These are phyloP conservation scores for Mitragyna speciosa DNA, from an alignment of 257 asterid genomes.

Conservation along the genomic window DNA sequence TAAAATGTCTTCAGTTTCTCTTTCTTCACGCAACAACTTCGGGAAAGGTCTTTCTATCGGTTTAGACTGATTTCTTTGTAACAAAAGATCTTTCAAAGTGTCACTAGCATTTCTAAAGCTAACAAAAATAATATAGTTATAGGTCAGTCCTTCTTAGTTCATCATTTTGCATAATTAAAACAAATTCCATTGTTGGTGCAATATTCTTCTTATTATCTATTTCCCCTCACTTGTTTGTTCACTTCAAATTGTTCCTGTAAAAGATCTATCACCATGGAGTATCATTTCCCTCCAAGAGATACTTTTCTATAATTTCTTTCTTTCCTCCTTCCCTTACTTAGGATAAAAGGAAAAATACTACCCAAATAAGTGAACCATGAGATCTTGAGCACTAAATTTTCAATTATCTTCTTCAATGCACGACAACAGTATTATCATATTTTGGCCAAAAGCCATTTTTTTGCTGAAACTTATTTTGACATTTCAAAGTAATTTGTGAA, in stretches of 20 bases:
- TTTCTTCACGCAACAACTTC: slow-evolving; percentile 22
- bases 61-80: slow-evolving; percentile 3
- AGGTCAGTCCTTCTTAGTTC: not conserved
- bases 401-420: not conserved
- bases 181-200: slow-evolving; percentile 5
- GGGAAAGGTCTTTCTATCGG: not conserved
- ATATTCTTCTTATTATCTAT: not conserved
- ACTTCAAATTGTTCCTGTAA: not conserved
- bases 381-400: too few species aligned
- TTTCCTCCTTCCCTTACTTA: not conserved
- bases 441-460: not conserved
- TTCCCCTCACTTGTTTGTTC: not conserved
- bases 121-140: not conserved
- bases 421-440: not conserved
- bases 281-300: too few species aligned
- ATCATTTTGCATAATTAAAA: not conserved
- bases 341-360: not conserved
- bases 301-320: not conserved
- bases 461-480: not conserved
- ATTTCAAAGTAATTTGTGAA: not conserved
- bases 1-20: not conserved
- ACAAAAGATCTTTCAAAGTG: slow-evolving; percentile 14
- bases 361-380: not conserved
- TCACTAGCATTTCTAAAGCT: slow-evolving; percentile 9
- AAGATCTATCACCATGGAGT: not conserved